phyloP scores from a whole-genome alignment of 2,329 filamentous ascomycete species.

The Pseudohalonectria lignicola region DNA sequence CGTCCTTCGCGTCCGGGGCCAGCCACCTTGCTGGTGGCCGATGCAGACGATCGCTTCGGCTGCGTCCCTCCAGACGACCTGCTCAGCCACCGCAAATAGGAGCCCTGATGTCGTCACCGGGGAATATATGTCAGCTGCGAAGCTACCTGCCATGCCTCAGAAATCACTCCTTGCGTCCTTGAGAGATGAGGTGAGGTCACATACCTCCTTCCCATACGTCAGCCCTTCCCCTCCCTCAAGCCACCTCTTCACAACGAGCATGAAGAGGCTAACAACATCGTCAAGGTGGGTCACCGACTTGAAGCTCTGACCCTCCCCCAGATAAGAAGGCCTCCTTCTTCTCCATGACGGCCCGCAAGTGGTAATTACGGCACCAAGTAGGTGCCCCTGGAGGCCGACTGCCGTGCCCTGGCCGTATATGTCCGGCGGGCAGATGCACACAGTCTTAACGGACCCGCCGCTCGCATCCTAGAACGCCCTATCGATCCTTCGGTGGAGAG shows the following conservation, averaged over 20 bases:
- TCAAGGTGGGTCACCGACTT: constrained; percentile 2
- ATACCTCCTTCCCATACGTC: not conserved
- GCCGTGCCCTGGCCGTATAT: constrained; percentile 1
- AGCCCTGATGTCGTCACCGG: not conserved
- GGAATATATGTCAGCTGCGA: not conserved
- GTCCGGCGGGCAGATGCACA: constrained; percentile 1
- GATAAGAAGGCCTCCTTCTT: constrained; percentile 2
- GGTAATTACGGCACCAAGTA: too few relatives aligned
- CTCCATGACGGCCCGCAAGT: not conserved
- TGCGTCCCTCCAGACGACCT: constrained; percentile 1
- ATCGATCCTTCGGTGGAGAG: not conserved
- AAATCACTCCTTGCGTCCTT: too few relatives aligned
- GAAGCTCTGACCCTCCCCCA: constrained; percentile 1
- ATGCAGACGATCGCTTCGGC: constrained; percentile 1
- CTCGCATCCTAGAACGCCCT: constrained; percentile 1
- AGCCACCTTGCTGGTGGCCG: constrained; percentile 4
- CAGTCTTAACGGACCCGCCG: not conserved
- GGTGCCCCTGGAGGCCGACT: too few relatives aligned
- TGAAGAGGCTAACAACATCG: constrained; percentile 1
- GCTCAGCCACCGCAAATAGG: constrained; percentile 1
- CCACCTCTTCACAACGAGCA: constrained; percentile 1
- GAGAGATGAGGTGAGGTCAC: not conserved
- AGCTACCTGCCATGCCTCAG: not conserved
- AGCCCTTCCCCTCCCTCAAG: not conserved
- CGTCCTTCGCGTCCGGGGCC: not conserved